Evolutionary conservation across 2,329 filamentous ascomycete species (phyloP).

Genomic region (Thielaviopsis cerberus): DNA sequence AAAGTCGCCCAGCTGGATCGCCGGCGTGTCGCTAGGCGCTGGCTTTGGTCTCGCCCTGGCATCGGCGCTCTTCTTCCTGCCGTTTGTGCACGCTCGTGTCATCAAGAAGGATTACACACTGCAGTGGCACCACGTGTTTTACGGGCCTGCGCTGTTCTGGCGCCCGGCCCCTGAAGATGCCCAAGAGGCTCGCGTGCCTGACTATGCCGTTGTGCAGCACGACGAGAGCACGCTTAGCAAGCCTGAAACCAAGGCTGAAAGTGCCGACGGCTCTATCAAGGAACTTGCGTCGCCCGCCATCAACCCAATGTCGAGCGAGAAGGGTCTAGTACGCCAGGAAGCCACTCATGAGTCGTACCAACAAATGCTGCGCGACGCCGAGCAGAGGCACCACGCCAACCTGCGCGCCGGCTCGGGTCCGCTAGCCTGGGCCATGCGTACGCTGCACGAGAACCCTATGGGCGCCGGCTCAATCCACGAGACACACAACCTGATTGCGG

Average conservation of each 20-base stretch:
- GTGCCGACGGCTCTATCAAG: constrained; percentile 28
- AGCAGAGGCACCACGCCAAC: constrained; percentile 40
- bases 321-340: constrained; percentile 28
- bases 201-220: constrained; percentile 57
- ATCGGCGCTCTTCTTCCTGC: constrained; percentile 53
- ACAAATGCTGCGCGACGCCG: constrained; percentile 37
- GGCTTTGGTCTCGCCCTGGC: constrained; percentile 41
- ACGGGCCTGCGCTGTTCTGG: constrained; percentile 45
- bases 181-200: constrained; percentile 41
- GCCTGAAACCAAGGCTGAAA: constrained; percentile 16
- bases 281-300: constrained; percentile 16
- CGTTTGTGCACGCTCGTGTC: constrained; percentile 46
- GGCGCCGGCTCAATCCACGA: constrained; percentile 59
- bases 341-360: constrained; percentile 38
- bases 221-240: constrained; percentile 16
- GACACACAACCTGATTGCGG: constrained; percentile 45
- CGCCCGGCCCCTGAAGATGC: constrained; percentile 36
- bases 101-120: constrained; percentile 50
- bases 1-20: constrained; percentile 50
- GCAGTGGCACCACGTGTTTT: constrained; percentile 42
- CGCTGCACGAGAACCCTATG: constrained; percentile 54
- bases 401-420: constrained; percentile 45
- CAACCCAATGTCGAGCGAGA: constrained; percentile 21
- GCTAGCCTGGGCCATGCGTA: constrained; percentile 70
- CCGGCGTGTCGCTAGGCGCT: constrained; percentile 43